A percentile compares a stretch with the other conserved stretches of the same genome.
Evolutionary conservation across 2,329 filamentous ascomycete genomes (phyloP).

Genomic region (Shiraia sp.): DNA sequence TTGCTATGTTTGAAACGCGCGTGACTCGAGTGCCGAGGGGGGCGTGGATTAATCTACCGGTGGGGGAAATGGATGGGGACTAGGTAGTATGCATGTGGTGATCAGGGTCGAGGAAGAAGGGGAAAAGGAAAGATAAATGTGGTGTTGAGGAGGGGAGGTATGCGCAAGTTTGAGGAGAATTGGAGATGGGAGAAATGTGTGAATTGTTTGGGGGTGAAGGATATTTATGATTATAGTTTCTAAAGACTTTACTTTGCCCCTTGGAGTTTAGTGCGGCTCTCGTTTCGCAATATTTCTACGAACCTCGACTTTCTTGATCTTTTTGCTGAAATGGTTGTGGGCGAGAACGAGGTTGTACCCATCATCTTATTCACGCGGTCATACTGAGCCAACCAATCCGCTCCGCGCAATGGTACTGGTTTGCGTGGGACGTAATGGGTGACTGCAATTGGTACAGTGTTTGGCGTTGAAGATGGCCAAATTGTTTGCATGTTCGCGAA

Average conservation of each 20-base stretch:
- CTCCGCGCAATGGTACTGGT: constrained; percentile 8
- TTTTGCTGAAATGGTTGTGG: constrained; percentile 1
- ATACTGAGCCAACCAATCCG: constrained; percentile 14
- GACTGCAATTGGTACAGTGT: neutral
- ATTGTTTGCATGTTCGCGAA: neutral
- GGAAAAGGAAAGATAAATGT: no score
- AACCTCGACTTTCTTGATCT: neutral
- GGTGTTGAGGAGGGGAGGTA: no score
- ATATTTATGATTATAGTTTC: neutral
- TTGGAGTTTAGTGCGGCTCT: neutral
- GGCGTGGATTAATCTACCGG: no score
- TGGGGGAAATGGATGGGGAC: no score
- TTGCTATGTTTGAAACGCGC: no score
- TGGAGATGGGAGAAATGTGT: no score
- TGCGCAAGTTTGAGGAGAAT: no score
- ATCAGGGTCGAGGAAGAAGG: no score
- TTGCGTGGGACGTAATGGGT: constrained; percentile 8
- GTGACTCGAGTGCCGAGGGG: no score
- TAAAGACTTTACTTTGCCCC: neutral
- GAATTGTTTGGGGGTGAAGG: no score
- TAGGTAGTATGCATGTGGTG: no score
- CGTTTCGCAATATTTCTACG: constrained; percentile 1
- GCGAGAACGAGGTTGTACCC: neutral
- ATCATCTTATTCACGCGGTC: constrained; percentile 3
- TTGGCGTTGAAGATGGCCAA: neutral